Conservation (phyloP, 768 basidiomycete species). For the Trametes gibbosa region DNA sequence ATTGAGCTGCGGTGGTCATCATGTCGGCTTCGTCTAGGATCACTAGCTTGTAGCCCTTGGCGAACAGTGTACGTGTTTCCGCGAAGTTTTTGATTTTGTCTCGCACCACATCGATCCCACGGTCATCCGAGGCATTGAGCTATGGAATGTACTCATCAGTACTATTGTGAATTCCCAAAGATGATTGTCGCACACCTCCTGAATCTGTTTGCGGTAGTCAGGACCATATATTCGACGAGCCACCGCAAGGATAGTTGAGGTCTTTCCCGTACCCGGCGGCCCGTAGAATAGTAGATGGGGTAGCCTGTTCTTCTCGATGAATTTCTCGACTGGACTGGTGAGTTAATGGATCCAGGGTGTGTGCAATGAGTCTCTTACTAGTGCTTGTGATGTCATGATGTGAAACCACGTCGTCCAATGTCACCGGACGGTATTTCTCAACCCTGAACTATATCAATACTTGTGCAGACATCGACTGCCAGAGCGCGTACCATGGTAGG, state of each 20-base stretch:
- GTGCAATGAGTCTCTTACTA: constrained; percentile 51
- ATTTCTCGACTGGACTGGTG: constrained; percentile 75
- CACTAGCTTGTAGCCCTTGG: constrained; percentile 96
- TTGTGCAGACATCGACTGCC: background rate
- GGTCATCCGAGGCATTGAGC: constrained; percentile 98
- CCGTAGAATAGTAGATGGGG: constrained; percentile 98
- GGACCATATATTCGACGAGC: constrained; percentile 91
- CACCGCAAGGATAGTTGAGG: constrained; percentile 94
- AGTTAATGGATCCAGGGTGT: background rate
- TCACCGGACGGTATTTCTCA: constrained; percentile 93
- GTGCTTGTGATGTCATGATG: constrained; percentile 94
- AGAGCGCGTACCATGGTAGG: constrained; percentile 68
- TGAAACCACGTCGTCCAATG: constrained; percentile 91
- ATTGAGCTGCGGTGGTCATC: constrained; percentile 99
- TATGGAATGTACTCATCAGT: constrained; percentile 29
- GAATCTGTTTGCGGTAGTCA: constrained; percentile 85
- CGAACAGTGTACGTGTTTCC: constrained; percentile 86
- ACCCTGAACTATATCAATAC: constrained; percentile 57
- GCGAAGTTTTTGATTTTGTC: constrained; percentile 99
- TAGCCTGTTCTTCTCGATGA: constrained; percentile 90
- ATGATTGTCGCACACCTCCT: constrained; percentile 60
- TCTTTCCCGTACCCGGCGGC: constrained; percentile 98
- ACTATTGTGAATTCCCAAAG: background rate
- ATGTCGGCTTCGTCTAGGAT: constrained; percentile 99
- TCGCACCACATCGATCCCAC: constrained; percentile 97